Base-by-base conservation (phyloP, 768 basidiomycete genomes). In the Leccinum aurantiacum region DNA sequence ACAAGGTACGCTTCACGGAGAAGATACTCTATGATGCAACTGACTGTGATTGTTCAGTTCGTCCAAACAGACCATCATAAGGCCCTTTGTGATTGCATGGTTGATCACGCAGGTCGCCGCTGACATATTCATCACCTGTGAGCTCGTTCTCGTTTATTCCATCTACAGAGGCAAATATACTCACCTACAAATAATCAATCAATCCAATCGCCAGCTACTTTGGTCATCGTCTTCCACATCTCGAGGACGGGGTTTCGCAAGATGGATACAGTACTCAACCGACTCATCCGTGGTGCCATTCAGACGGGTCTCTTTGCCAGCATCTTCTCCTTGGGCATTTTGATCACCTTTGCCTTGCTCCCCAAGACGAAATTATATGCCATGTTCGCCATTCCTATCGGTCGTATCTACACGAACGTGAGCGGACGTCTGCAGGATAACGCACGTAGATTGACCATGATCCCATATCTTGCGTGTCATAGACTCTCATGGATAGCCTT, bases 401-500 rank as follows among this genome's bases (percentile, higher is more conserved):
- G 31, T 31, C 51, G 31, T 2, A 33, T 52, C 51, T 52, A 52
- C n/a, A 52, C 51, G 51, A 52, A 52, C 24, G 51, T 52, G 31
- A 29, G 51, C 8, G 41, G 8, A 44, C n/a, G 17, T n/a, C 15
- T 22, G 15, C 13, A 25, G 13, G 4, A 27, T 15, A 29, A 29
- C 10, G 17, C 15, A 29, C 19, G 9, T 7, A 10, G 4, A 27
- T 9, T 3, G 13, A 27, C n/a, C 15, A 7, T 14, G 9, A 56
- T 37, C 11, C 3, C 11, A 17, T 17, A 17, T 27, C 3, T 38
- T 15, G 7, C 15, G 54, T 25, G 31, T 4, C 17, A 5, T 58
- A 64, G 63, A 64, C 63, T 6, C 58, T 61, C 11, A 24, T 61
- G 57, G 60, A 61, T n/a, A 59, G 46, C 19, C 62, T 60, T 8